Base-by-base conservation (phyloP, 176 grass and related monocot genomes). In the Musa beccarii region DNA sequence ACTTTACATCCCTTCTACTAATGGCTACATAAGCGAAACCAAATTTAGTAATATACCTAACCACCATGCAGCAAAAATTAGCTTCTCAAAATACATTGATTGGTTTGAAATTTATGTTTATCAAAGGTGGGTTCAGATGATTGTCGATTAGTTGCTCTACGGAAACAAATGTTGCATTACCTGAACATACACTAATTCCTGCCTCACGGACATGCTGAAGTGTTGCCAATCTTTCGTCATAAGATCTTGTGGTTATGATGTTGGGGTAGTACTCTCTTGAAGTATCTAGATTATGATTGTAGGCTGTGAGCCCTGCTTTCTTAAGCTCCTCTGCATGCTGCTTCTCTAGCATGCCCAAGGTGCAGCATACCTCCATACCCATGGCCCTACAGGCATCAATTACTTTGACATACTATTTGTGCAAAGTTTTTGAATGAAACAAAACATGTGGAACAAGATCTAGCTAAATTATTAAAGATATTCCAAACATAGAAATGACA, bases 191-290 rank as follows among this genome's bases (percentile, higher is more conserved):
- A 71, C 78, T 99, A 81, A 99, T 92, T 86, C 96, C 96, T 65
- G 96, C 96, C 55, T 95, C 90, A 51, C 96, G 91, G 16, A 95
- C 91, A 73, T 99, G 81, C 51, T 95, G 70, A 57, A 99, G 90
- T 59, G 91, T 99, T 64, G 94, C 78, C 72, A 95, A 84, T 78
- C 96, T 94, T 76, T 99, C 89, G 54, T 99, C 96, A 72, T 94
- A 95, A 66, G 96, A 94, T 85, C 96, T 89, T 16, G 91, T 99
- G 54, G 86, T 89, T 76, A 99, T 99, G 75, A 99, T 92, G 72
- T 94, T 99, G n/a, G 96, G 89, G 76, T 95, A 99, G 82, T 94
- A 99, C 80, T 99, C 96, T 88, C 91, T 99, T 66, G 96, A 99
- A 81, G 96, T 99, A 80, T 99, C 91, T 53, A 99, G 81, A 80